Evolutionary conservation across 2,329 filamentous ascomycete genomes (phyloP).

Genomic region (Lecanosticta acicola): DNA sequence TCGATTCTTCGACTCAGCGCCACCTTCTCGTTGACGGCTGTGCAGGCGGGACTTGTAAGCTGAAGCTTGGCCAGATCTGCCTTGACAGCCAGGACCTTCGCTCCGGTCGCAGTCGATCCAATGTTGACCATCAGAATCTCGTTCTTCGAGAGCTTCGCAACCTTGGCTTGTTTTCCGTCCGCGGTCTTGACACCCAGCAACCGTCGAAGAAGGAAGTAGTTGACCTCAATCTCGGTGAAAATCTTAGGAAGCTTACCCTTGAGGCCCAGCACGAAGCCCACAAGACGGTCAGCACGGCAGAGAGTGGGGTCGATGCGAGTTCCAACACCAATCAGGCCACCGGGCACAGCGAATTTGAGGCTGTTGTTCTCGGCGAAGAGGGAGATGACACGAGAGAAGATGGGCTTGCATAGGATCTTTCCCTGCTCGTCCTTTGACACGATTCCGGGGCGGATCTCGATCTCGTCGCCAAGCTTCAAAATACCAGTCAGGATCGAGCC

Average conservation of each 20-base stretch:
- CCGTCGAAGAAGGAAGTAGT: constrained; percentile 95
- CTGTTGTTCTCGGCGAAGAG: constrained; percentile 98
- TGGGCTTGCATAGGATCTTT: constrained; percentile 91
- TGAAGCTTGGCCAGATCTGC: constrained; percentile 94
- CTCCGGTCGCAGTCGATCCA: constrained; percentile 91
- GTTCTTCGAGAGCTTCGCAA: constrained; percentile 95
- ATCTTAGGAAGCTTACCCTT: constrained; percentile 92
- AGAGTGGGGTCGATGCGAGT: constrained; percentile 96
- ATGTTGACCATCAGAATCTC: constrained; percentile 99
- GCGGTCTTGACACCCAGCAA: constrained; percentile 95
- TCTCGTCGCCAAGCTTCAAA: constrained; percentile 93
- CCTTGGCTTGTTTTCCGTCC: constrained; percentile 98
- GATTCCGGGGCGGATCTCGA: constrained; percentile 98
- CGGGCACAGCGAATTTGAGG: constrained; percentile 95
- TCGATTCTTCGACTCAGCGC: constrained; percentile 93
- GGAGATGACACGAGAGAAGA: constrained; percentile 90
- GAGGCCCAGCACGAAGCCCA: constrained; percentile 94
- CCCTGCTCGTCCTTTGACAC: constrained; percentile 92
- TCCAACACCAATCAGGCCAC: constrained; percentile 96
- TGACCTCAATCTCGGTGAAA: constrained; percentile 97
- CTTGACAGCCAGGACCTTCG: constrained; percentile 95
- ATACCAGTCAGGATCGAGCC: constrained; percentile 95
- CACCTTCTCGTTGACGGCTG: constrained; percentile 96
- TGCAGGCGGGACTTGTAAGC: constrained; percentile 79
- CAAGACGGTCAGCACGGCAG: constrained; percentile 96